Base-by-base conservation (phyloP, 108 stramenopile genomes). In the Aurantiochytrium sp. region DNA sequence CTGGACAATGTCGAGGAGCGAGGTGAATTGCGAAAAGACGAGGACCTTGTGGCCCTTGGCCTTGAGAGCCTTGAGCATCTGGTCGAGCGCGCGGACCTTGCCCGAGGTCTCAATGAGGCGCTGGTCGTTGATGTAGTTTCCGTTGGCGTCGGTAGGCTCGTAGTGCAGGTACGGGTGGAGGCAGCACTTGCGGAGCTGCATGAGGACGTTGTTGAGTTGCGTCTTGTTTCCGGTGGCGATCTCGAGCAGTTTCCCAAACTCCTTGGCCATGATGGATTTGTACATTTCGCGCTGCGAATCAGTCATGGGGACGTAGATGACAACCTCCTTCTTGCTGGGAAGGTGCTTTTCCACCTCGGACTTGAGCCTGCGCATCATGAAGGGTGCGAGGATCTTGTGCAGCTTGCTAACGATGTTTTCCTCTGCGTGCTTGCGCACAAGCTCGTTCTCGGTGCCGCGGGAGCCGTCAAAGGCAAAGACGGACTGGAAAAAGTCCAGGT, bases 1-100 rank as follows among this genome's bases (percentile, higher is more conserved):
- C 90, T 97, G 96, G 54, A 98, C 87, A 48, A 98, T 93, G 19
- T 96, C 96, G 92, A 99, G 73, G 19, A 97, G 92, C 30, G 93
- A 91, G 3, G 96, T 97, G 96, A 98, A 97, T 90, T 99, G 98
- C 4, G 96, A 96, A 87, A 99, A 99, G 88, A 99, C 94, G 30
- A 98, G 92, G 19, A 97, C 96, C 32, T 96, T 93, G 91, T 97
- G 97, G 15, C 97, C 97, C n/a, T 93, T 96, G 21, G 92, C 92
- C 86, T 93, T 93, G 21, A 98, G 91, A 89, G 95, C 95, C 22
- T 94, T 93, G 5, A 99, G 95, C 95, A 99, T 97, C 30, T 93
- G 88, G 90, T 99, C 97, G 68, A 99, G 88, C 21, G 97, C 92
- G 12, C 93, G 93, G 24, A 99, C 69, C 91, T 99, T 99, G 54